phyloP scores from a whole-genome alignment of 768 basidiomycete species.

The Russula griseocarnosa region DNA sequence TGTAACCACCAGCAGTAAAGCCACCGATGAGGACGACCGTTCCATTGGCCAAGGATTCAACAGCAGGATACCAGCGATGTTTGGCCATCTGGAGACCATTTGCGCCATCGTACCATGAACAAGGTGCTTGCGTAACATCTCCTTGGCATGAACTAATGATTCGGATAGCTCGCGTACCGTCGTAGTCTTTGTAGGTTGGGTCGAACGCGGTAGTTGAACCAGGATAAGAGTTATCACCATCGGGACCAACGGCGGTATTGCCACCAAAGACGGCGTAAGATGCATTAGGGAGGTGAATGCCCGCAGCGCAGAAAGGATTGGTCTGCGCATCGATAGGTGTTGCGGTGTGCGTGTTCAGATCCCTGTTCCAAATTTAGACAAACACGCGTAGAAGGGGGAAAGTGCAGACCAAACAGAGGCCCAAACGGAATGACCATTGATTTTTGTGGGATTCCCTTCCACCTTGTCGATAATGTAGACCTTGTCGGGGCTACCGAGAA shows the following conservation, averaged over 20 bases:
- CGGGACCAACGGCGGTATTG: neutral
- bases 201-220: neutral
- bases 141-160: conserved; percentile 2
- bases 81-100: conserved; percentile 2
- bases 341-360: neutral
- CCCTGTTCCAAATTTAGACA: conserved; percentile 3
- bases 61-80: conserved; percentile 4
- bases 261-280: conserved; percentile 13
- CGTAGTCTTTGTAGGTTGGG: neutral
- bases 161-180: conserved; percentile 8
- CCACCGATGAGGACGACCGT: conserved; percentile 6
- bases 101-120: neutral
- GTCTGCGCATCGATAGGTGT: neutral
- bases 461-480: conserved; percentile 18
- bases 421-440: neutral
- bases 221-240: neutral
- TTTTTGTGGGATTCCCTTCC: neutral
- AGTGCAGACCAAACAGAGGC: conserved; percentile 12
- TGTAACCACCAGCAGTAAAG: neutral
- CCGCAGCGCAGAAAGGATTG: conserved; percentile 11
- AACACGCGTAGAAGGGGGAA: neutral
- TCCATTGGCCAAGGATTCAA: conserved; percentile 5
- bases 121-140: neutral
- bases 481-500: conserved; percentile 5
- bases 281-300: conserved; percentile 13